These are phyloP conservation scores for Pontederia crassipes DNA, from an alignment of 176 grass and related monocot species.

Conservation along the genomic window DNA sequence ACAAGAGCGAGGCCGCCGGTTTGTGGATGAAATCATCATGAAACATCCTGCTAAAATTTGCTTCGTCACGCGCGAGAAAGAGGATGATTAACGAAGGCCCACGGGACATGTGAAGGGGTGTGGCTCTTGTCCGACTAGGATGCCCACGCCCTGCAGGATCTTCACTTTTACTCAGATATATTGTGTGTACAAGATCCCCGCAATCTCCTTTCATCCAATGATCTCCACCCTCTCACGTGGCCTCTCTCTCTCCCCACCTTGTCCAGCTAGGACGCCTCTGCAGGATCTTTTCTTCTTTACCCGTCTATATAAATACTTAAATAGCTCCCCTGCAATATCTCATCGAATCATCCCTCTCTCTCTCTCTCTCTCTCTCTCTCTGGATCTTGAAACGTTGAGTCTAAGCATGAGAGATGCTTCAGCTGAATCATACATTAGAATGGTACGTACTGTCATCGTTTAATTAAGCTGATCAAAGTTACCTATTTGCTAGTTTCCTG, in stretches of 20 bases:
- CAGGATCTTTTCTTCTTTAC: background rate
- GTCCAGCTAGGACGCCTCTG: background rate
- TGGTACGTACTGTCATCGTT: conserved; percentile 27
- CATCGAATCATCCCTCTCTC: background rate
- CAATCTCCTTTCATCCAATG: conserved; percentile 21
- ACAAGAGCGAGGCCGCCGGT: no score
- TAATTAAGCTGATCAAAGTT: no score
- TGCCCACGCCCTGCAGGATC: no score
- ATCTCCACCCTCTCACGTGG: conserved; percentile 38
- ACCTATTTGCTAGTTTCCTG: background rate
- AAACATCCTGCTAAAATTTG: no score
- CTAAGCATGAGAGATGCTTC: conserved; percentile 28
- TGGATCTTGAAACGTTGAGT: conserved; percentile 15
- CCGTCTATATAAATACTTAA: background rate
- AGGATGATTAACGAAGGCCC: no score
- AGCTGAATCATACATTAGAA: conserved; percentile 59
- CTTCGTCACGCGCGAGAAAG: no score
- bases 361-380: background rate
- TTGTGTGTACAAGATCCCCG: background rate
- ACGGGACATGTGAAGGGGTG: no score
- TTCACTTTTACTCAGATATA: no score
- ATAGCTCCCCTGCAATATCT: background rate
- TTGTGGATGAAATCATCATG: no score
- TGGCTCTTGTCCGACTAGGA: no score
- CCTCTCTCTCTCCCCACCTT: conserved; percentile 1